Base-by-base conservation (phyloP, 78 protist genomes). In the Guillardia theta region DNA sequence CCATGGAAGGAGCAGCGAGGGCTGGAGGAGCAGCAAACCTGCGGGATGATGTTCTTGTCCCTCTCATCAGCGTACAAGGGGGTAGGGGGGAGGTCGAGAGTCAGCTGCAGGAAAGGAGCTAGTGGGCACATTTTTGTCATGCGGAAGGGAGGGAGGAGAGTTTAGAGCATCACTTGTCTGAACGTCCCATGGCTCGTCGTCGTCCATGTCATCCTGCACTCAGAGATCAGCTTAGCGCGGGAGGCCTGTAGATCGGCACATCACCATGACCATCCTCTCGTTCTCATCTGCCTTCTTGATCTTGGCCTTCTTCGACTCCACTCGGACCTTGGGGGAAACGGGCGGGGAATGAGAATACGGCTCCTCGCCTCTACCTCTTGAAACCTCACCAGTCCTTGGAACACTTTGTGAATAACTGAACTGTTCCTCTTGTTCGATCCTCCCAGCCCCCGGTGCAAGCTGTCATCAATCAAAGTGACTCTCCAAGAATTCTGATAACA, bases 21-120 rank as follows among this genome's bases (percentile, higher is more conserved):
- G 27, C 36, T 27, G 39, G 53, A 87, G 92, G 43, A 15, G 37
- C 46, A 18, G 92, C 44, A 22, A 9, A 46, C 58, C 87, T 90
- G 83, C 27, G 96, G 95, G 70, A 96, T 90, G 83, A 90, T 90
- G 93, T 90, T 90, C 36, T 70, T 64, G 46, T 97, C 98, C n/a
- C 12, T 21, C 24, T 95, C 97, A 53, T 98, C 98, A 45, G 93
- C 93, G 97, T 97, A 97, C 44, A 99, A 96, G 37, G 99, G 99
- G 77, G 95, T 45, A 4, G 97, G 95, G 46, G 99, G 99, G 36
- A 99, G 77, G 94, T 99, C 99, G 15, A 98, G 92, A 2, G 97
- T 30, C 27, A 99, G 94, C 54, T 88, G 96, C 1, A 95, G 70
- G 76, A 95, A 95, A 27, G 93, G 96, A n/a, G n/a, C n/a, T n/a